phyloP scores from a whole-genome alignment of 305 asterid genomes.

The Solanum hybrid region DNA sequence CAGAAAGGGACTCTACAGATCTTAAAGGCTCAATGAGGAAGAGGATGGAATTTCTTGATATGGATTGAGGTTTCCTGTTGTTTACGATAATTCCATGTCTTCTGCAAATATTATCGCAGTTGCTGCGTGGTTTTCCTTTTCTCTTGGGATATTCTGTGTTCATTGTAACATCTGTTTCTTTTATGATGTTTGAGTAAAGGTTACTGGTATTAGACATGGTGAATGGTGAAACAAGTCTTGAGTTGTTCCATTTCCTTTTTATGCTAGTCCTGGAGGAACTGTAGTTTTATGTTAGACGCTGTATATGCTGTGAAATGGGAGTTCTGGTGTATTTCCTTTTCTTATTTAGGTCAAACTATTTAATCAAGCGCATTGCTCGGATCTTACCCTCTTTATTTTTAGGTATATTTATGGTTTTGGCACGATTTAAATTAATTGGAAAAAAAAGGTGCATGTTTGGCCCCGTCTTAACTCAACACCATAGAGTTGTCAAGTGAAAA shows the following conservation, averaged over 20 bases:
- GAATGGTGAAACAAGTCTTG: not conserved
- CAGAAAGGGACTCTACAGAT: slow-evolving; percentile 67
- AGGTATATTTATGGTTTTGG: not conserved
- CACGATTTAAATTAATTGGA: not conserved
- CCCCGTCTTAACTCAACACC: not conserved
- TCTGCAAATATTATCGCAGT: slow-evolving; percentile 68
- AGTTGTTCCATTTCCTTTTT: slow-evolving; percentile 8
- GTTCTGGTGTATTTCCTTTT: not conserved
- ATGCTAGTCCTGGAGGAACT: slow-evolving; percentile 3
- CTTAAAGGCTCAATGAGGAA: slow-evolving; percentile 83
- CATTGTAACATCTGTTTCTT: not conserved
- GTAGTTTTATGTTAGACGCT: not conserved
- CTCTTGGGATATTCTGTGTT: not conserved
- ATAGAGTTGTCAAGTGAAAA: not conserved
- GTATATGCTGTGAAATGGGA: not conserved
- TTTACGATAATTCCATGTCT: slow-evolving; percentile 19
- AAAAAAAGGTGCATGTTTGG: not conserved
- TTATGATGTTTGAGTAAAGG: not conserved
- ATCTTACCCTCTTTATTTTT: not conserved
- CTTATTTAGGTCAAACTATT: not conserved
- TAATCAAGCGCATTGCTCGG: not conserved
- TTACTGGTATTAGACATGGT: not conserved
- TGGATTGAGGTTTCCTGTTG: slow-evolving; percentile 41
- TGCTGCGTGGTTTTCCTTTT: slow-evolving; percentile 4
- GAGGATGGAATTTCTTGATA: slow-evolving; percentile 90